Conservation (phyloP, 345 rosid genomes). For the Eucalyptus virginea region DNA sequence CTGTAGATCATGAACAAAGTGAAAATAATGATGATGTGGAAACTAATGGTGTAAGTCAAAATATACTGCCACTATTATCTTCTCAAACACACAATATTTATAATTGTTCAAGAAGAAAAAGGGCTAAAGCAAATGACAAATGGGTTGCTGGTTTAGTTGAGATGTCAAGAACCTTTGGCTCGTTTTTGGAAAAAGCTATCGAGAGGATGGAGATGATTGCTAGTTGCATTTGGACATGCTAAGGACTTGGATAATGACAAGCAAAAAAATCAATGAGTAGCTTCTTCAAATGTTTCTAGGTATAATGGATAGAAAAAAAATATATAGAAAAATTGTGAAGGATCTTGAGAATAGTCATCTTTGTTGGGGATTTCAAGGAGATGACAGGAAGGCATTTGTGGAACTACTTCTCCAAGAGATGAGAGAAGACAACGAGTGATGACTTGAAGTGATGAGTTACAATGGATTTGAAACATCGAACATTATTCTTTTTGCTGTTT, state of each 20-base stretch:
- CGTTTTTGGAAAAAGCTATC: neutral
- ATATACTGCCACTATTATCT: neutral
- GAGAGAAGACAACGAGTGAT: too few relatives aligned
- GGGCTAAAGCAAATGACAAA: neutral
- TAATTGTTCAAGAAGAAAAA: neutral
- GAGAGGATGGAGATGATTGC: neutral
- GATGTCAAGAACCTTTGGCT: neutral
- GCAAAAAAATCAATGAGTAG: neutral
- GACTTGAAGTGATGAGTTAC: too few relatives aligned
- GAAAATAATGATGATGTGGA: neutral
- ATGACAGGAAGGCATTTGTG: too few relatives aligned
- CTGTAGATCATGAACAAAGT: neutral
- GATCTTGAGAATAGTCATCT: too few relatives aligned
- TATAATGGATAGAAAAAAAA: too few relatives aligned
- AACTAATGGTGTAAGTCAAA: neutral
- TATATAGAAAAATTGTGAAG: too few relatives aligned
- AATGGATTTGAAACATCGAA: too few relatives aligned
- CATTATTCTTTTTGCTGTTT: too few relatives aligned
- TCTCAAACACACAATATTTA: neutral
- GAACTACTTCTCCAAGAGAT: too few relatives aligned
- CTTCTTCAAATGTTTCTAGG: too few relatives aligned
- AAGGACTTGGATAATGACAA: neutral
- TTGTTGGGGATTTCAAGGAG: too few relatives aligned
- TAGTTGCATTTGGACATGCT: neutral
- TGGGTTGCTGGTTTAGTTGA: neutral